A percentile compares a stretch with the other conserved stretches of the same genome.
phyloP scores from a whole-genome alignment of 2,329 filamentous ascomycete genomes.

The Thelonectria blattea region DNA sequence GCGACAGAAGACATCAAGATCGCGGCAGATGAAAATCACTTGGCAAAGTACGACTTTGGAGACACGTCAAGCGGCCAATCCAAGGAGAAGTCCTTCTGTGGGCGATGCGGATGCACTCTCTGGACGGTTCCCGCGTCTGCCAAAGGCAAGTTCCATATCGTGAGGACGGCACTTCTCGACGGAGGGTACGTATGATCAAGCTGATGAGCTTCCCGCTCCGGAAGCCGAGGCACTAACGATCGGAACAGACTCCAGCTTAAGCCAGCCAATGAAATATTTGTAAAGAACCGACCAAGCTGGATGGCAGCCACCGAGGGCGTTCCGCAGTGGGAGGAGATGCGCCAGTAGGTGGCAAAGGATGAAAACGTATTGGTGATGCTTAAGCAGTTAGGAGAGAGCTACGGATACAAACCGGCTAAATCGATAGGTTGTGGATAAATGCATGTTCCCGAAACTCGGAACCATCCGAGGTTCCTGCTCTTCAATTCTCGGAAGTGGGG shows the following conservation, averaged over 20 bases:
- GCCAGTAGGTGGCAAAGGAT: constrained; percentile 19
- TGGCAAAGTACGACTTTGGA: constrained; percentile 26
- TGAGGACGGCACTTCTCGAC: constrained; percentile 34
- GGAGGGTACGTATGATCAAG: constrained; percentile 31
- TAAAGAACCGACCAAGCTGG: constrained; percentile 38
- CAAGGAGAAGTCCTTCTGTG: constrained; percentile 39
- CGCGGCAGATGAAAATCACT: neutral
- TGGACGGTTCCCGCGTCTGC: constrained; percentile 39
- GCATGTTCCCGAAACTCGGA: neutral
- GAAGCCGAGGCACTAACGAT: constrained; percentile 9
- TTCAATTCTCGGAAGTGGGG: neutral
- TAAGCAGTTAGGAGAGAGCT: neutral
- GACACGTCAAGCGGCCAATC: constrained; percentile 35
- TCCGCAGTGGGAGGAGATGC: constrained; percentile 37
- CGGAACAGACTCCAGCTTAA: constrained; percentile 21
- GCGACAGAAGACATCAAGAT: constrained; percentile 21
- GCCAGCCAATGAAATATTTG: constrained; percentile 39
- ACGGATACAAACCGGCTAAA: neutral
- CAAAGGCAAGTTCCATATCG: constrained; percentile 31
- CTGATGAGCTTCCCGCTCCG: neutral
- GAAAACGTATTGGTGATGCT: too few species aligned
- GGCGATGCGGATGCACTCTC: constrained; percentile 35
- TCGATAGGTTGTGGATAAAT: neutral
- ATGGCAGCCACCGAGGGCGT: constrained; percentile 26
- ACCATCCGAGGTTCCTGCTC: constrained; percentile 4